A percentile compares a stretch with the other conserved stretches of the same genome.
Conservation (phyloP, 2,329 filamentous ascomycete genomes). For the Grosmannia penicillata region DNA sequence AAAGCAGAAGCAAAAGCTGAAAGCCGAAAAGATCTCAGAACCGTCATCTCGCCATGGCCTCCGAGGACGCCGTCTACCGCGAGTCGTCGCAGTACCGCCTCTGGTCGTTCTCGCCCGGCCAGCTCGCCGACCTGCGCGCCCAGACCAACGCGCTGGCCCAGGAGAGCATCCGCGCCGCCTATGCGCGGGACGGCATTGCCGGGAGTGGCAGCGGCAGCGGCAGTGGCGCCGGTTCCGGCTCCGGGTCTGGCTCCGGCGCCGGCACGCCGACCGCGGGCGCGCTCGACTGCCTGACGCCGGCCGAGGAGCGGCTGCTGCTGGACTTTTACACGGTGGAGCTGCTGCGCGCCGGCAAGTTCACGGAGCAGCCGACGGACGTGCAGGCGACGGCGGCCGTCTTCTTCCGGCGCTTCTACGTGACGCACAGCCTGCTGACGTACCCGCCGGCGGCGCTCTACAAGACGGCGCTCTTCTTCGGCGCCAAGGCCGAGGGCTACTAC, state of each 20-base stretch:
- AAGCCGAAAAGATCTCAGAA: too few species aligned
- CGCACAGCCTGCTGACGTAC: constrained; percentile 93
- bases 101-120: constrained; percentile 76
- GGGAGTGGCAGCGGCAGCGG: not conserved
- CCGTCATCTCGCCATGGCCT: constrained; percentile 47
- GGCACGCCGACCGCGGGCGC: constrained; percentile 20
- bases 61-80: constrained; percentile 83
- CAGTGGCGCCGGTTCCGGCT: constrained; percentile 6
- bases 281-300: constrained; percentile 51
- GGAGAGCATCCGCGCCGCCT: constrained; percentile 38
- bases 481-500: constrained; percentile 81
- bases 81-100: constrained; percentile 79
- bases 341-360: constrained; percentile 39
- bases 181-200: not conserved
- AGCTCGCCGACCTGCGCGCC: constrained; percentile 55
- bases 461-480: constrained; percentile 82
- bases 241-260: constrained; percentile 34
- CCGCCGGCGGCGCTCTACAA: constrained; percentile 80
- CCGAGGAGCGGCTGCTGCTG: constrained; percentile 71
- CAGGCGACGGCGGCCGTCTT: constrained; percentile 74
- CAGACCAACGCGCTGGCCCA: constrained; percentile 67
- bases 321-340: constrained; percentile 57
- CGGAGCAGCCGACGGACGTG: constrained; percentile 34
- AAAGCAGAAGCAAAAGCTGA: too few species aligned
- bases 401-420: constrained; percentile 86